Evolutionary conservation across 305 asterid species (phyloP), one percentile per base, ranked within the genome.

Genomic region (Caryopteris hybrid): DNA sequence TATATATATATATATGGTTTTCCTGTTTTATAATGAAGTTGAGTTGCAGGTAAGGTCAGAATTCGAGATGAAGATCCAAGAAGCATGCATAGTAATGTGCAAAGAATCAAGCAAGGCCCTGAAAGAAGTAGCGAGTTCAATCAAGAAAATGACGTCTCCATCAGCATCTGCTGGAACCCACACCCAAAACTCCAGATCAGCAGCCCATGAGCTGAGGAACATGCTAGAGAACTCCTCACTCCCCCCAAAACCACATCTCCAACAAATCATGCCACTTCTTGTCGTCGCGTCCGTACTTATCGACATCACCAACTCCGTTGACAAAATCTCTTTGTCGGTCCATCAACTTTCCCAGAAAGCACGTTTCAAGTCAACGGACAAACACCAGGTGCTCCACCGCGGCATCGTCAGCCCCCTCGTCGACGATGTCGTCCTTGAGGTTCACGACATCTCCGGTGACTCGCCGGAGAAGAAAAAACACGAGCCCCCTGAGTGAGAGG

Each of bases 281-380:
- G 77, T 89, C 3, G 38, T 74, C 4, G 86, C 90, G 0, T 88
- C 96, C 23, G 76, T 86, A 22, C 83, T 89, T 5, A 71, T 82
- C 45, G 89, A 92, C 73, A 76, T 85, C 56, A 70, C 75, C 34
- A 60, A 76, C 7, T 65, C 77, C 68, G 75, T 86, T 10, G 92
- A 87, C 7, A 60, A 70, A 31, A 79, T 92, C 14, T 73, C 79
- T 0, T 53, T 63, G 6, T 69, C 89, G 10, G 75, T 83, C 10
- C 61, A 42, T 0, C 81, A 84, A 48, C 88, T 92, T 2, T 83
- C 95, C 0, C 50, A 66, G 18, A 63, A 70, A 52, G 95, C 91
- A 5, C 36, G 65, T 51, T 89, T 87, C 70, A 73, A 70, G 20
- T 57, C 66, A 10, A 8, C 54, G 5, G 72, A 57, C 2, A 43